Conservation (phyloP, 805 yeast genomes). For the Metschnikowia corniflorae region DNA sequence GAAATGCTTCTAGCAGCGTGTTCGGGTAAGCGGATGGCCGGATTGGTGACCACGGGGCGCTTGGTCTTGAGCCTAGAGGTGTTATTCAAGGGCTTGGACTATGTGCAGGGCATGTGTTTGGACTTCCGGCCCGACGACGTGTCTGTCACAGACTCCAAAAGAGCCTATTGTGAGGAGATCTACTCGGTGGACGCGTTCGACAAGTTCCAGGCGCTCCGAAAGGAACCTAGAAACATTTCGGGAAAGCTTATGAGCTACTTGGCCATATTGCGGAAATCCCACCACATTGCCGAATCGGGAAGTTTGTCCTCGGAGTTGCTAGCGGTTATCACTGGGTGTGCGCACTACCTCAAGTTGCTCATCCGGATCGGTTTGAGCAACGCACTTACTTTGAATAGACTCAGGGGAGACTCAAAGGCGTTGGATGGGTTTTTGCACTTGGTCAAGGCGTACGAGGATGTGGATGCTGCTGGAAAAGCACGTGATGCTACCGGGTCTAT, state of each 20-base stretch:
- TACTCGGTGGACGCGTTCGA: conserved; percentile 22
- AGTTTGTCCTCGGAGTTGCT: conserved; percentile 62
- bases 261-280: conserved; percentile 69
- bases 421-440: conserved; percentile 59
- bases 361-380: conserved; percentile 76
- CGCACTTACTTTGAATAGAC: conserved; percentile 65
- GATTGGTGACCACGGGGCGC: conserved; percentile 65
- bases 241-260: conserved; percentile 88
- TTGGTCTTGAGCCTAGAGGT: conserved; percentile 72
- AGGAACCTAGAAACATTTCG: conserved; percentile 81
- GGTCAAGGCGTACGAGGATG: conserved; percentile 35
- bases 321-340: conserved; percentile 82
- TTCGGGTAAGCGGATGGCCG: conserved; percentile 62
- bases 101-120: conserved; percentile 28
- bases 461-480: conserved; percentile 12
- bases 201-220: conserved; percentile 37
- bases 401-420: conserved; percentile 55
- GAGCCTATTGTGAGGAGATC: conserved; percentile 18
- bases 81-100: conserved; percentile 72
- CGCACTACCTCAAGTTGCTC: conserved; percentile 85
- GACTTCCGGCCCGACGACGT: conserved; percentile 17
- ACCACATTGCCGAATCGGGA: conserved; percentile 35
- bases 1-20: conserved; percentile 88
- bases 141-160: conserved; percentile 14
- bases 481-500: conserved; percentile 11